These are phyloP conservation scores for Orbilia quercus DNA, from an alignment of 2,329 filamentous ascomycete species.

Conservation along the genomic window DNA sequence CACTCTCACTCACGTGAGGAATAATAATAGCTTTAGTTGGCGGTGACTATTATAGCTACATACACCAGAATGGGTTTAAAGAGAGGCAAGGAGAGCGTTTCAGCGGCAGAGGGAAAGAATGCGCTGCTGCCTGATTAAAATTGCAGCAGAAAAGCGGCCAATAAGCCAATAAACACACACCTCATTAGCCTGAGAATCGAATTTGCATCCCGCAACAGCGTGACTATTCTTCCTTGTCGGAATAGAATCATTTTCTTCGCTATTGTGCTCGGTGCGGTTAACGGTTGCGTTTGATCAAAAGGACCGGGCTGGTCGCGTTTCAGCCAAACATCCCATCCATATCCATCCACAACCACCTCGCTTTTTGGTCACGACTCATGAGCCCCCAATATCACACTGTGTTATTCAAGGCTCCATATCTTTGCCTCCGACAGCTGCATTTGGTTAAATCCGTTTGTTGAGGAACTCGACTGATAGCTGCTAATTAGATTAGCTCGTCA, in stretches of 20 bases:
- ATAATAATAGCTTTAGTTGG: constrained; percentile 3
- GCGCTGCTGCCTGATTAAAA: constrained; percentile 54
- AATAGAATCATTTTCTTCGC: background rate
- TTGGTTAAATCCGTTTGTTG: constrained; percentile 8
- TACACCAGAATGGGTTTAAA: constrained; percentile 22
- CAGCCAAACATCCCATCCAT: constrained; percentile 1
- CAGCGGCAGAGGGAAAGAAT: constrained; percentile 49
- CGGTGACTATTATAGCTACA: constrained; percentile 29
- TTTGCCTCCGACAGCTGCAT: constrained; percentile 21
- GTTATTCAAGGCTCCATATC: background rate
- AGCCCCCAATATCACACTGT: constrained; percentile 15
- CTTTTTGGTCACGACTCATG: constrained; percentile 42
- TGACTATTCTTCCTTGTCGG: background rate
- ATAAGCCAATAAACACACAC: constrained; percentile 9
- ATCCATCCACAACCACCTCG: constrained; percentile 4
- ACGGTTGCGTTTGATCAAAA: background rate
- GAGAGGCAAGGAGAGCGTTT: constrained; percentile 48
- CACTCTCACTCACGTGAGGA: constrained; percentile 30
- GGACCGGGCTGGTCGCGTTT: constrained; percentile 28
- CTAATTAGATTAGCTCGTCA: constrained; percentile 10
- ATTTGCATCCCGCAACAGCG: no score
- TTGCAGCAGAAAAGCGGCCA: constrained; percentile 31
- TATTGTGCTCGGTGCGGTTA: background rate
- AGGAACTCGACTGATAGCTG: background rate
- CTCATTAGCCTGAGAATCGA: background rate